A percentile compares a stretch with the other conserved stretches of the same genome.
Conservation (phyloP, 108 stramenopile species). For the Skeletonema costatum region DNA sequence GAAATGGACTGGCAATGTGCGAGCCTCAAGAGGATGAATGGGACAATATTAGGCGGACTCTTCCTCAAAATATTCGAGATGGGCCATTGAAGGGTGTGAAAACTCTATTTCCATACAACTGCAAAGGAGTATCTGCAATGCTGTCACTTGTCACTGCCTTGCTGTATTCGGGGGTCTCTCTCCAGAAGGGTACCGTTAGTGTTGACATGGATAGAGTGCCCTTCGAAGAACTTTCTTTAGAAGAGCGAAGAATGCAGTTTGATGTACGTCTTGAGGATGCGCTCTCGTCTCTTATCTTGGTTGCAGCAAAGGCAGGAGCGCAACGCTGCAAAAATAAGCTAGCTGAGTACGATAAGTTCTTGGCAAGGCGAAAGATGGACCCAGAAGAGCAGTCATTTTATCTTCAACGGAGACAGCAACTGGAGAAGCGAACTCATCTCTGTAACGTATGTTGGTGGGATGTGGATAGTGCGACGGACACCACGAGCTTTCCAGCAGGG, state of each 20-base stretch:
- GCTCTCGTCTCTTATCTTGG: conserved; percentile 61
- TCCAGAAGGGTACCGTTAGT: conserved; percentile 56
- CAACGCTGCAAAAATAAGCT: conserved; percentile 42
- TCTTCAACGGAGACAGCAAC: conserved; percentile 2
- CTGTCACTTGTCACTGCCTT: conserved; percentile 72
- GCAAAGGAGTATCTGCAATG: conserved; percentile 65
- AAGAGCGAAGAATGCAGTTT: conserved; percentile 64
- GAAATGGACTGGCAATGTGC: conserved; percentile 27
- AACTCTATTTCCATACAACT: conserved; percentile 65
- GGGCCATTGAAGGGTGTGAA: conserved; percentile 25
- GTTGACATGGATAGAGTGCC: conserved; percentile 43
- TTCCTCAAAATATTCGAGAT: conserved; percentile 25
- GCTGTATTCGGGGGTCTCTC: conserved; percentile 69
- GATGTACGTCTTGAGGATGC: conserved; percentile 71
- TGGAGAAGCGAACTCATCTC: conserved; percentile 46
- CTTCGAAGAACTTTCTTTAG: conserved; percentile 54
- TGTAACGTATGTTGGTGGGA: conserved; percentile 79
- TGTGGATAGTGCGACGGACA: conserved; percentile 28
- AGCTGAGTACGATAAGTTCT: conserved; percentile 29
- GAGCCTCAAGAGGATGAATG: conserved; percentile 29
- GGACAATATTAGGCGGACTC: conserved; percentile 13
- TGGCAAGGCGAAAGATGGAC: conserved; percentile 6
- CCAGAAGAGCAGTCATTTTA: conserved; percentile 33
- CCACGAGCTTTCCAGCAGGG: conserved; percentile 34
- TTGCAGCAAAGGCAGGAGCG: conserved; percentile 60